These are phyloP conservation scores for Lasiosphaeris hirsuta DNA, from an alignment of 495 filamentous ascomycete genomes.

Conservation along the genomic window DNA sequence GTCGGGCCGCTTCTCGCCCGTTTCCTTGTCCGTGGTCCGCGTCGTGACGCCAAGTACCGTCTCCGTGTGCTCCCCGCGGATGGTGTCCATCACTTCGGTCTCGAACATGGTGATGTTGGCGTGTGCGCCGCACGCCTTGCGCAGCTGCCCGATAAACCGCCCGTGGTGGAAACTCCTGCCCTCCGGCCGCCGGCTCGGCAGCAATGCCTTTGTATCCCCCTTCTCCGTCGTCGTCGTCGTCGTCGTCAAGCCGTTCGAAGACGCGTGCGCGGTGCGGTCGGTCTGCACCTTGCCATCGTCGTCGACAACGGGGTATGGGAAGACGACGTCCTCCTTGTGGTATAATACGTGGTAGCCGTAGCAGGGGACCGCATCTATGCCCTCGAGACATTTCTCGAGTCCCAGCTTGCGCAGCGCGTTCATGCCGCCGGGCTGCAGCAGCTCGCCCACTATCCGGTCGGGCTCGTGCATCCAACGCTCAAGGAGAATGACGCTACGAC, in stretches of 20 bases:
- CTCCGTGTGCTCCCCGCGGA: conserved; percentile 55
- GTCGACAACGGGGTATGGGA: conserved; percentile 63
- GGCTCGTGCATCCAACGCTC: conserved; percentile 89
- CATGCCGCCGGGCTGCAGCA: conserved; percentile 90
- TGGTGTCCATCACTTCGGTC: conserved; percentile 61
- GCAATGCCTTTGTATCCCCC: conserved; percentile 15
- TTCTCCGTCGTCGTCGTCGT: not conserved
- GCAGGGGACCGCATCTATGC: conserved; percentile 78
- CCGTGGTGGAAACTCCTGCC: conserved; percentile 81
- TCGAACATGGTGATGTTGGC: conserved; percentile 72
- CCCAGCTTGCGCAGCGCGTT: conserved; percentile 77
- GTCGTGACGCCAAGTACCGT: conserved; percentile 75
- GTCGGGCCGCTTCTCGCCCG: conserved; percentile 55
- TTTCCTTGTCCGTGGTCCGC: conserved; percentile 50
- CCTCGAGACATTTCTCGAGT: conserved; percentile 76
- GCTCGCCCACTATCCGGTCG: conserved; percentile 92
- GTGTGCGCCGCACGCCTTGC: conserved; percentile 61
- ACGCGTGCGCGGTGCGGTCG: not conserved
- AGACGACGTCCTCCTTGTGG: conserved; percentile 69
- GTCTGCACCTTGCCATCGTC: conserved; percentile 22
- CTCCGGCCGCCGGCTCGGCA: conserved; percentile 44
- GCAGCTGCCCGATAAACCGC: conserved; percentile 72
- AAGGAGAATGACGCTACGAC: conserved; percentile 85
- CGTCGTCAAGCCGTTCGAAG: not conserved
- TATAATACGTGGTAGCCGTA: conserved; percentile 87